Conservation (phyloP, 495 filamentous ascomycete genomes). For the Haplographium delicatum region DNA sequence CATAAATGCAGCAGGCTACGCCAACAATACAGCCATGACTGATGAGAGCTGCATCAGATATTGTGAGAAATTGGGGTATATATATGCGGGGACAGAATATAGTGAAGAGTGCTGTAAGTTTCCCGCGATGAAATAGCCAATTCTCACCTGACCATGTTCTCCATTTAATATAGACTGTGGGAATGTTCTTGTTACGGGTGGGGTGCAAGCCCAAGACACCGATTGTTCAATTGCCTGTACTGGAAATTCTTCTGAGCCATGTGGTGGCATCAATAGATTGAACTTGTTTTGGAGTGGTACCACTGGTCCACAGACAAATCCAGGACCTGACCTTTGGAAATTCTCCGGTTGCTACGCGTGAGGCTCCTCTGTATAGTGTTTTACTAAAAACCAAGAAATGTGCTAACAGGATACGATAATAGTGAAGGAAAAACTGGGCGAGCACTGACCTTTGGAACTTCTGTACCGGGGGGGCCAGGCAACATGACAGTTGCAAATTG, state of each 20-base stretch:
- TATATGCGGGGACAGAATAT: conserved; percentile 37
- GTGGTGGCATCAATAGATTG: conserved; percentile 31
- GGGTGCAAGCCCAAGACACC: background rate
- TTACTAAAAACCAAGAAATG: background rate
- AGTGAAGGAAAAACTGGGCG: conserved; percentile 17
- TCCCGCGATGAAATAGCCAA: no score
- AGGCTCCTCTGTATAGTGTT: conserved; percentile 32
- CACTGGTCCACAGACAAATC: conserved; percentile 11
- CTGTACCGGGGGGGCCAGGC: conserved; percentile 11
- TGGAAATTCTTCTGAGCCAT: conserved; percentile 22
- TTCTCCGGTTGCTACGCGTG: conserved; percentile 18
- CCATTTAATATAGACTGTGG: conserved; percentile 6
- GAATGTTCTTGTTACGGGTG: background rate
- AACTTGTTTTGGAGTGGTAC: conserved; percentile 13
- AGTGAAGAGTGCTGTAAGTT: conserved; percentile 18
- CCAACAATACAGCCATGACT: conserved; percentile 30
- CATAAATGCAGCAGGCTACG: conserved; percentile 7
- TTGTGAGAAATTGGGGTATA: conserved; percentile 32
- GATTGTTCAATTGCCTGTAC: conserved; percentile 5
- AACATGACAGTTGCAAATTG: conserved; percentile 34
- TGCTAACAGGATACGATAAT: background rate
- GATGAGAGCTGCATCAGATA: conserved; percentile 34
- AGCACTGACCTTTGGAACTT: conserved; percentile 6
- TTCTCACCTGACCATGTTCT: background rate
- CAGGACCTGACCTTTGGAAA: conserved; percentile 4